Evolutionary conservation across 2,329 filamentous ascomycete species (phyloP), one percentile per base, ranked within the genome.

Genomic region (Alternaria metachromatica): DNA sequence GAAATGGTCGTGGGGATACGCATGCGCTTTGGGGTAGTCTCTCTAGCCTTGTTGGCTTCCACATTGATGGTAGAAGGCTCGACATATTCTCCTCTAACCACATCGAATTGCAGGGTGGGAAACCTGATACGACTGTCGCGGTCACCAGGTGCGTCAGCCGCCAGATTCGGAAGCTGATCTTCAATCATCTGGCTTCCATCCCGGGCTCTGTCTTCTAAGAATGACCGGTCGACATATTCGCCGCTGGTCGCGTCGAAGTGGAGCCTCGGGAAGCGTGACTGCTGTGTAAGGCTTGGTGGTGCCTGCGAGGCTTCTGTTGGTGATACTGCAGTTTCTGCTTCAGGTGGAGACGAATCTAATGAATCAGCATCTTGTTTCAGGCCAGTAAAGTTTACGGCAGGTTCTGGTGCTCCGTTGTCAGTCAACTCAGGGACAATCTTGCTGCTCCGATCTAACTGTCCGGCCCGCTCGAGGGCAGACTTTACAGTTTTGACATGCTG

Each of bases 401-500:
- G 8, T 0, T 3, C 1, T 11, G 15, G 2, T 28, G 1, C 9
- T 13, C 15, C 18, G 3, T 20, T 4, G 12, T 5, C 4, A 20
- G 6, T 12, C n/a, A 44, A 48, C 11, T 66, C 69, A 12, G 69
- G 58, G 7, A 49, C 60, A 28, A 82, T 81, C 49, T 76, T 79
- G 44, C 50, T 63, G 5, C 49, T 65, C 25, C 68, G 72, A 43
- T 81, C 74, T 2, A 81, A 63, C n/a, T 63, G 43, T 8, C 67
- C 70, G 7, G 55, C 51, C 10, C 55, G 54, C 62, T 83, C 80
- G n/a, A 83, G 63, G 3, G 73, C 73, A 2, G 70, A 68, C 51
- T 83, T 83, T 0, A 81, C 77, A 3, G 53, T 68, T 58, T 83
- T 83, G 37, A 83, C 80, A 12, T 77, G 68, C 10, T 62, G 26